These are phyloP conservation scores for Akanthomyces uredinophilus DNA, from an alignment of 2,329 filamentous ascomycete genomes.

Conservation along the genomic window DNA sequence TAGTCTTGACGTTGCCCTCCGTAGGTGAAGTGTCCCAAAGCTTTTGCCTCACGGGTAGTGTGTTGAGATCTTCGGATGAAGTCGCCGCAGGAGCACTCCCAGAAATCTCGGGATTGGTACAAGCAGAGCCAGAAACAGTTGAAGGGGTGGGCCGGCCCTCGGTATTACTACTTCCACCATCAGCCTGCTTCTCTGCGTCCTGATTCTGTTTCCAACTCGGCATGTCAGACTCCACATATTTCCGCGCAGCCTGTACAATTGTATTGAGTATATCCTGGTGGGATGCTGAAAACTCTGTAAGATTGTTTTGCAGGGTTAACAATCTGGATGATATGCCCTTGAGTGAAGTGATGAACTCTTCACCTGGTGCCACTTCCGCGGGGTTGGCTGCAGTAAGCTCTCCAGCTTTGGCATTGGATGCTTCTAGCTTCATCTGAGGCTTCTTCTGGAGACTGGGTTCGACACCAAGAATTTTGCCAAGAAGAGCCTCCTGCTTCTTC, in stretches of 20 bases:
- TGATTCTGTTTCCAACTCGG: neutral
- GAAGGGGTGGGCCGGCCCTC: neutral
- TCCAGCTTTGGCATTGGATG: slow-evolving; percentile 15
- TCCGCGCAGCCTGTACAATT: slow-evolving; percentile 46
- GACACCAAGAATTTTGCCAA: slow-evolving; percentile 49
- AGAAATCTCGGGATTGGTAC: neutral
- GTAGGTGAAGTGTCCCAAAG: neutral
- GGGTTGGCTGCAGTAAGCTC: slow-evolving; percentile 12
- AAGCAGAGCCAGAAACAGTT: neutral
- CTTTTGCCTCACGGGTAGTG: neutral
- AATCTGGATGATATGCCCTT: slow-evolving; percentile 38
- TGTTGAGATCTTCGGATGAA: neutral
- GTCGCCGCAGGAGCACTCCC: too few species aligned
- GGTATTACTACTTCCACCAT: neutral
- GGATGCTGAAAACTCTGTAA: slow-evolving; percentile 26
- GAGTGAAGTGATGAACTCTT: slow-evolving; percentile 30
- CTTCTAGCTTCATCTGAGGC: slow-evolving; percentile 22
- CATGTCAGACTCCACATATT: slow-evolving; percentile 41
- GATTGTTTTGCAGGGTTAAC: slow-evolving; percentile 36
- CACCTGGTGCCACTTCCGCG: slow-evolving; percentile 22
- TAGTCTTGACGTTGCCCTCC: neutral
- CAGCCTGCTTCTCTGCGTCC: slow-evolving; percentile 15
- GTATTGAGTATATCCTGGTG: slow-evolving; percentile 45
- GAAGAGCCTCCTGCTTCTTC: slow-evolving; percentile 48
- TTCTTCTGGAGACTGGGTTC: slow-evolving; percentile 37